A percentile compares a stretch with the other conserved stretches of the same genome.
phyloP scores from a whole-genome alignment of 257 asterid genomes.

The Ilex asprella region DNA sequence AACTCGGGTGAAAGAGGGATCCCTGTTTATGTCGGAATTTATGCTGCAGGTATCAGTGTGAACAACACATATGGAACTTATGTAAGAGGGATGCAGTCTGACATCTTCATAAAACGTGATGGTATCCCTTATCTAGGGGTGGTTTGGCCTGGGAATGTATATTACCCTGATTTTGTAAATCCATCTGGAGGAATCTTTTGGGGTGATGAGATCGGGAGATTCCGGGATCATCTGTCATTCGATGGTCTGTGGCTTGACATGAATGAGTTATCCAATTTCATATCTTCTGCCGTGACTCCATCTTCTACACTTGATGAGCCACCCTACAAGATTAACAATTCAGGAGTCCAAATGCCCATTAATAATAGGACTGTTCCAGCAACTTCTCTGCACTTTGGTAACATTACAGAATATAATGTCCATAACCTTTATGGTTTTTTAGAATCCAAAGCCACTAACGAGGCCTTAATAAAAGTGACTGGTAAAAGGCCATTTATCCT shows the following conservation, averaged over 20 bases:
- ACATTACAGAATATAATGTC: conserved; percentile 55
- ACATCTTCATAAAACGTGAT: conserved; percentile 63
- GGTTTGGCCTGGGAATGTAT: conserved; percentile 87
- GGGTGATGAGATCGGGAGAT: conserved; percentile 62
- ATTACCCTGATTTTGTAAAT: conserved; percentile 74
- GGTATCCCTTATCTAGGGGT: conserved; percentile 60
- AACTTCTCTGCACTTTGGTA: conserved; percentile 53
- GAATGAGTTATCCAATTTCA: conserved; percentile 86
- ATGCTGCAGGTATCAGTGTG: conserved; percentile 50
- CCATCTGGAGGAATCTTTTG: conserved; percentile 45
- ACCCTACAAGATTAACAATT: conserved; percentile 76
- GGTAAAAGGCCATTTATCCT: conserved; percentile 83
- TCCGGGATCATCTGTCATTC: conserved; percentile 41
- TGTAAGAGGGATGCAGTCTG: conserved; percentile 59
- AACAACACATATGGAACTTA: conserved; percentile 61
- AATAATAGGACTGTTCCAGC: conserved; percentile 56
- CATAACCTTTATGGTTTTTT: conserved; percentile 81
- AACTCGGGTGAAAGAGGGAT: too few relatives aligned
- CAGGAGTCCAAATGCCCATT: conserved; percentile 37
- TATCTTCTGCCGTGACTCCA: conserved; percentile 48
- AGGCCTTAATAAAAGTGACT: conserved; percentile 38
- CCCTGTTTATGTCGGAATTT: not conserved
- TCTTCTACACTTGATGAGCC: conserved; percentile 61
- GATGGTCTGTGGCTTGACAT: conserved; percentile 97
- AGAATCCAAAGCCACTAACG: conserved; percentile 66